These are phyloP conservation scores for Colletotrichum musae DNA, from an alignment of 2,329 filamentous ascomycete genomes.

Conservation along the genomic window DNA sequence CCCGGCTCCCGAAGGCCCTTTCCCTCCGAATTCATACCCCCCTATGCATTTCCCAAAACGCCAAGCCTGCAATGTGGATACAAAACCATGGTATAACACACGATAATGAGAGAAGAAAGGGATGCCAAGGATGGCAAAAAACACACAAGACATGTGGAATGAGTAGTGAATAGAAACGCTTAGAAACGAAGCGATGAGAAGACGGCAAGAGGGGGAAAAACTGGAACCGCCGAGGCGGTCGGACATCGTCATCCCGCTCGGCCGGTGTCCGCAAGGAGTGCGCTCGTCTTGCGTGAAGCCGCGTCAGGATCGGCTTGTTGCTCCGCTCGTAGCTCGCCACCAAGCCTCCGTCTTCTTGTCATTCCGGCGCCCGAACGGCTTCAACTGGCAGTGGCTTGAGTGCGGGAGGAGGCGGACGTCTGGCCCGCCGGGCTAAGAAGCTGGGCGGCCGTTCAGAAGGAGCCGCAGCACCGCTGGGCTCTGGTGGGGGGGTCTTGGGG, in stretches of 20 bases:
- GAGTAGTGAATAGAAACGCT: not conserved
- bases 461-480: not conserved
- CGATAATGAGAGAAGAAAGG: constrained; percentile 5
- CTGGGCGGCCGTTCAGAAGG: constrained; percentile 17
- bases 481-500: not conserved
- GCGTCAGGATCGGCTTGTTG: constrained; percentile 15
- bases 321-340: constrained; percentile 24
- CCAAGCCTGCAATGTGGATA: constrained; percentile 34
- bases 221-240: constrained; percentile 7
- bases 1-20: constrained; percentile 2
- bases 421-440: constrained; percentile 10
- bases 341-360: constrained; percentile 12
- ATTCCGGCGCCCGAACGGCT: constrained; percentile 24
- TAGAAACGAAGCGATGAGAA: constrained; percentile 7
- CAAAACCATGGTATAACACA: constrained; percentile 8
- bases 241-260: constrained; percentile 24
- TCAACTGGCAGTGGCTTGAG: constrained; percentile 36
- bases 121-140: not conserved
- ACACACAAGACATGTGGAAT: not conserved
- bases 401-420: constrained; percentile 22
- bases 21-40: not conserved
- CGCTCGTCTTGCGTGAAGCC: constrained; percentile 13
- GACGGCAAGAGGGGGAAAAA: not conserved
- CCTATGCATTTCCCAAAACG: constrained; percentile 35
- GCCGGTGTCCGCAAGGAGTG: constrained; percentile 22